A percentile compares a stretch with the other conserved stretches of the same genome.
Evolutionary conservation across 208 protist genomes (phyloP).

Genomic region (Leishmania braziliensis): DNA sequence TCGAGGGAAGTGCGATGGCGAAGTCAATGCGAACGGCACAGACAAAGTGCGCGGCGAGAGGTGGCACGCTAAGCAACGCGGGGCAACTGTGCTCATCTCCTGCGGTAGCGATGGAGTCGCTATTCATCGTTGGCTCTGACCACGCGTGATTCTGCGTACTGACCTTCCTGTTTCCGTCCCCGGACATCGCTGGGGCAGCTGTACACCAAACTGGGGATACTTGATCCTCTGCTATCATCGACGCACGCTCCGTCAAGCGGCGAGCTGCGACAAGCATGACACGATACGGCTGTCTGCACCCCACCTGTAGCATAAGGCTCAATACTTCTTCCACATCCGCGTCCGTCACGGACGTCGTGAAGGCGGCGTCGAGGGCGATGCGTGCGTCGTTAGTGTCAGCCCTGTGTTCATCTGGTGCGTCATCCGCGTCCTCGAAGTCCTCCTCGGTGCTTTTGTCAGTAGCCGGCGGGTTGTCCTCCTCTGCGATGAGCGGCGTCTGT

Average conservation of each 20-base stretch:
- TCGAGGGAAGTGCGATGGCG: conserved; percentile 24
- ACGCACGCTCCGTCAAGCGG: conserved; percentile 4
- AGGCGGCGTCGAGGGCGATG: conserved; percentile 1
- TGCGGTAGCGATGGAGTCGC: not conserved
- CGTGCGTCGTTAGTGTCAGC: not conserved
- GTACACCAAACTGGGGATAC: not conserved
- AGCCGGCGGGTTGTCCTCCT: not conserved
- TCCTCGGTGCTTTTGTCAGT: not conserved
- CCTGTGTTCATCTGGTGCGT: not conserved
- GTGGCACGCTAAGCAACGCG: not conserved
- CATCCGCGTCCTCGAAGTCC: not conserved
- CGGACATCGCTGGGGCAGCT: not conserved
- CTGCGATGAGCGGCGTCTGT: not conserved
- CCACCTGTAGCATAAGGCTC: conserved; percentile 24
- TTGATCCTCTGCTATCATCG: not conserved
- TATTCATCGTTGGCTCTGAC: not conserved
- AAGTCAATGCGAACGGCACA: conserved; percentile 48
- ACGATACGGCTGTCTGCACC: conserved; percentile 20
- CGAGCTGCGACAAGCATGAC: not conserved
- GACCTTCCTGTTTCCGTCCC: not conserved
- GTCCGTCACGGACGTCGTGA: conserved; percentile 17
- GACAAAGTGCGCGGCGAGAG: conserved; percentile 65
- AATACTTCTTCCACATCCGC: conserved; percentile 42
- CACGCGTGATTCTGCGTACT: not conserved
- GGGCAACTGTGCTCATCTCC: not conserved